Base-by-base conservation (phyloP, 2,329 filamentous ascomycete species). In the Apiospora arundinis region DNA sequence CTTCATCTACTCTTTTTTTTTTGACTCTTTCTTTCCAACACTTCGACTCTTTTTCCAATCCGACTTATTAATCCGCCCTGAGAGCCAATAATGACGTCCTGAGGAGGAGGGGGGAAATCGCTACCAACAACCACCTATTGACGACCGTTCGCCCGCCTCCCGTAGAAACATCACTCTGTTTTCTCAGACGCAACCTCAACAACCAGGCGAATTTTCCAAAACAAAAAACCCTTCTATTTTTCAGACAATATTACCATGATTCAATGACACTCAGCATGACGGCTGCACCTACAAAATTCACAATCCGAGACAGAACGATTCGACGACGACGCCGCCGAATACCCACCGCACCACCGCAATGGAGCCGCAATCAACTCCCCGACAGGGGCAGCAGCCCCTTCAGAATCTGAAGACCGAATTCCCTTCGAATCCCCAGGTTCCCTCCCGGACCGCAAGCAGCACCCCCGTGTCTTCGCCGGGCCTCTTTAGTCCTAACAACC, bases 381-480 rank as follows among this genome's bases (percentile, higher is more conserved):
- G 72, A 63, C 77, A 77, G 71, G 72, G 74, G 69, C 77, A 75
- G 48, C 75, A 79, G 72, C 78, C 81, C 70, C 80, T 80, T 70
- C 81, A 78, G 48, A 79, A 79, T 66, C 80, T 81, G 73, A 77
- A 74, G 73, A 79, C 81, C 73, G 78, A 81, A 69, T 80, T 80
- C 74, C 77, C 80, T 52, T 75, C 77, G 48, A 77, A 80, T 67
- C 76, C 82, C 7, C 81, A 84, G 67, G 74, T 85, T 73, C 84
- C 85, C 28, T 78, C 83, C 73, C 83, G 86, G 73, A 88, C 86
- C 49, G 84, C 87, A 72, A 84, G 80, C 77, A 90, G 85, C 81
- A 91, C 90, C 14, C 89, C 89, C 32, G 83, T 86, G 71, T 89
- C 89, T 69, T 91, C 89, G 40, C 88, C 89, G 0, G 89, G 89